phyloP scores from a whole-genome alignment of 1,139 yeast genomes.

The Debaryomyces sp. region DNA sequence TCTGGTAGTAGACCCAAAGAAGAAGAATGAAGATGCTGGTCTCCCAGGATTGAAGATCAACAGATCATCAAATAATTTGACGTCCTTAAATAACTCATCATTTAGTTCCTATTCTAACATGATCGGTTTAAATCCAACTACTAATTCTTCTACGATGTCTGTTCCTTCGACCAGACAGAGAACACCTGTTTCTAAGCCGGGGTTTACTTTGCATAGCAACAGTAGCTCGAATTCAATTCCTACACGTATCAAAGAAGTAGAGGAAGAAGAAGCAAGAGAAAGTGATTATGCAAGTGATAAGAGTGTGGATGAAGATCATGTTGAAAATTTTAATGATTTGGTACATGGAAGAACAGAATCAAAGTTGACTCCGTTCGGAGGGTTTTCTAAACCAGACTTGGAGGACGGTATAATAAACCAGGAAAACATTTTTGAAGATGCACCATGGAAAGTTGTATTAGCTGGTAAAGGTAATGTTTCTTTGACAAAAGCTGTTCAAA shows the following conservation, averaged over 20 bases:
- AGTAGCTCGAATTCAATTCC: slow-evolving; percentile 35
- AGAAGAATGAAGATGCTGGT: slow-evolving; percentile 33
- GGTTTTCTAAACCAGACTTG: slow-evolving; percentile 62
- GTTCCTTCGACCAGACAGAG: slow-evolving; percentile 15
- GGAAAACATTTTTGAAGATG: slow-evolving; percentile 62
- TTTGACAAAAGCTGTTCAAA: slow-evolving; percentile 77
- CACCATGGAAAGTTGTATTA: slow-evolving; percentile 75
- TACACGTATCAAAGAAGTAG: slow-evolving; percentile 17
- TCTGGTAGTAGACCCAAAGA: slow-evolving; percentile 44
- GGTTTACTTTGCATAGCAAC: slow-evolving; percentile 30
- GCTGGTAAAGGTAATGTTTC: slow-evolving; percentile 88
- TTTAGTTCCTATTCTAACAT: slow-evolving; percentile 18
- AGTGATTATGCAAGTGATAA: neutral
- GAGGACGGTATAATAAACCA: slow-evolving; percentile 46
- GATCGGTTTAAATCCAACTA: slow-evolving; percentile 9
- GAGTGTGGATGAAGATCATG: neutral
- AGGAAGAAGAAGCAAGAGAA: slow-evolving; percentile 27
- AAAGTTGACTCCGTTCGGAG: slow-evolving; percentile 72
- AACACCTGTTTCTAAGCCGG: slow-evolving; percentile 23
- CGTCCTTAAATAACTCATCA: slow-evolving; percentile 15
- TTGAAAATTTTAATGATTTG: slow-evolving; percentile 27
- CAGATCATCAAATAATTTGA: slow-evolving; percentile 35
- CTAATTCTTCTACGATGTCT: slow-evolving; percentile 3
- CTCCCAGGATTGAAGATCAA: slow-evolving; percentile 46
- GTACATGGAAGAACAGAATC: slow-evolving; percentile 31